Base-by-base conservation (phyloP, 345 rosid genomes). In the Abelmoschus esculentus region DNA sequence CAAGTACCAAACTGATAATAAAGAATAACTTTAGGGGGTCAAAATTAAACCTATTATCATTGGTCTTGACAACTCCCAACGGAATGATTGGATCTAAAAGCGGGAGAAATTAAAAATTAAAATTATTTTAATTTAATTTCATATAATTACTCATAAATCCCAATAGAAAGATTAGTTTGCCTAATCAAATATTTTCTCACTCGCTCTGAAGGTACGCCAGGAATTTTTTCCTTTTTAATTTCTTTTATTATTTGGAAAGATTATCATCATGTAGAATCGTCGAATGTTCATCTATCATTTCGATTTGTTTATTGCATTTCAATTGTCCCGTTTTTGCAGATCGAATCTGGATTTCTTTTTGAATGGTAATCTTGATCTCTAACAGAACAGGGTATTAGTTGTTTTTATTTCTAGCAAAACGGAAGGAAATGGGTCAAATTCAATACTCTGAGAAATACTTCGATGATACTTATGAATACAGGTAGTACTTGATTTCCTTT, bases 81-180 rank as follows among this genome's bases (percentile, higher is more conserved):
- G 4, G 50, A 46, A 46, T 9, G 10, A 42, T 11, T 46, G 14
- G 50, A 46, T 12, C 18, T 50, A 28, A 53, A 79, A 57, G 87
- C 85, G 82, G 87, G 83, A 77, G 68, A 62, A 22, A 18, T 66
- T 77, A 63, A 0, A 29, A 81, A 71, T 76, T 76, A 55, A 66
- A 71, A 73, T 4, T 31, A 34, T 6, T 34, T 34, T 34, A 34
- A 34, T 34, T 5, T 34, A 34, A 34, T 36, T 36, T 36, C 40
- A 36, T 36, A 36, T n/a, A n/a, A n/a, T n/a, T 36, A 34, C 38
- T 34, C 7, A 5, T 11, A 60, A 59, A 57, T 11, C 42, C 13
- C 64, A 15, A n/a, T 14, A 6, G 17, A 1, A 1, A 36, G 40
- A 36, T 36, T 34, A 34, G 38, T 34, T 34, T n/a, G n/a, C n/a